Evolutionary conservation across 495 filamentous ascomycete genomes (phyloP).

Genomic region (Hyaloscypha variabilis): DNA sequence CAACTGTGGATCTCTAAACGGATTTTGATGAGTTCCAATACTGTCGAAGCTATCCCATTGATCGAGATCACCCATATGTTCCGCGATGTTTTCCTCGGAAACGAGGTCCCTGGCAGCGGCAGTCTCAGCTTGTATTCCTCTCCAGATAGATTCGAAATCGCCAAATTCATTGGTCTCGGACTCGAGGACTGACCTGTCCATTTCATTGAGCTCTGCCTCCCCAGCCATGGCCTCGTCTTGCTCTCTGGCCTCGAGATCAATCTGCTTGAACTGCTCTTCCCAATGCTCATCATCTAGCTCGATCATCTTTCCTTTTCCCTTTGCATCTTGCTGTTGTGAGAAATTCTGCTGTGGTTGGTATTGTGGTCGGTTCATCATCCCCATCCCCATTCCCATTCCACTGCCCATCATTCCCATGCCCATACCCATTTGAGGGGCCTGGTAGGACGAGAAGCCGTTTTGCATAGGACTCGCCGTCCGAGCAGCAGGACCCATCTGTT

Average conservation of each 20-base stretch:
- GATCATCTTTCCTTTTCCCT: constrained; percentile 88
- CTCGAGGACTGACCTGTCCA: constrained; percentile 80
- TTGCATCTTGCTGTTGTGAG: constrained; percentile 53
- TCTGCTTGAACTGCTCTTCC: constrained; percentile 92
- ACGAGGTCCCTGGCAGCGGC: constrained; percentile 69
- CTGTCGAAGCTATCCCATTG: constrained; percentile 74
- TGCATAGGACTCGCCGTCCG: constrained; percentile 60
- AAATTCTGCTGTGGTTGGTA: constrained; percentile 40
- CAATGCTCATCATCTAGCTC: constrained; percentile 93
- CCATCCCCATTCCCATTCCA: constrained; percentile 48
- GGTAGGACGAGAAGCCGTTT: constrained; percentile 44
- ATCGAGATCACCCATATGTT: constrained; percentile 67
- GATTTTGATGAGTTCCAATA: constrained; percentile 56
- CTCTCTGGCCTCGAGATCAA: constrained; percentile 72
- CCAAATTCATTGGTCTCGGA: constrained; percentile 65
- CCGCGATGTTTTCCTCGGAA: constrained; percentile 61
- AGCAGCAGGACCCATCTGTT: constrained; percentile 63
- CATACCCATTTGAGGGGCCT: constrained; percentile 20
- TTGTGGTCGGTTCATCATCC: constrained; percentile 47
- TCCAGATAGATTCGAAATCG: constrained; percentile 90
- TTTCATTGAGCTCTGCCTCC: constrained; percentile 85
- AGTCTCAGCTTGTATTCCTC: constrained; percentile 81
- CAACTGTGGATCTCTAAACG: constrained; percentile 69
- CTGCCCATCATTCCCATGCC: constrained; percentile 34
- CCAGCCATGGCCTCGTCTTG: constrained; percentile 59